These are phyloP conservation scores for Bipolaris sorokiniana DNA, from an alignment of 2,329 filamentous ascomycete species.

Conservation along the genomic window DNA sequence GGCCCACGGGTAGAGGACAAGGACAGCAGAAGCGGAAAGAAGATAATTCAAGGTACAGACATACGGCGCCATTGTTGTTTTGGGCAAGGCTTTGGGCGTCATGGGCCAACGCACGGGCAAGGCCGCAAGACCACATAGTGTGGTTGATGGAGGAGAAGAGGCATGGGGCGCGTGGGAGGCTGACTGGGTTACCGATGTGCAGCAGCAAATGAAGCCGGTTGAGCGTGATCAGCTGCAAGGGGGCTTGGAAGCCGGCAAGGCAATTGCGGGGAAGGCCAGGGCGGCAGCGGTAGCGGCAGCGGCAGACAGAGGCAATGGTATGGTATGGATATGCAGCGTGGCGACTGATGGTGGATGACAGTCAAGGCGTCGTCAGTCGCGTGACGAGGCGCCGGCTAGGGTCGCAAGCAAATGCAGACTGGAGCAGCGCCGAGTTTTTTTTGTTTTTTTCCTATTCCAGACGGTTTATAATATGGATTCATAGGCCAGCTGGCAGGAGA, in stretches of 20 bases:
- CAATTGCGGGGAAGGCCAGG: conserved; percentile 49
- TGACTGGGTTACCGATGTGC: conserved; percentile 33
- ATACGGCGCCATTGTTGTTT: conserved; percentile 40
- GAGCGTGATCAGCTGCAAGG: conserved; percentile 52
- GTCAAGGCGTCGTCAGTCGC: conserved; percentile 28
- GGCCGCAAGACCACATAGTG: conserved; percentile 29
- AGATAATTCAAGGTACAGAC: conserved; percentile 46
- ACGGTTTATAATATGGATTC: too few species aligned
- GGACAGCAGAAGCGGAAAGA: conserved; percentile 39
- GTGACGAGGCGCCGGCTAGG: conserved; percentile 27
- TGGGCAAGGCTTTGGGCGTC: conserved; percentile 33
- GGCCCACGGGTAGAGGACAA: conserved; percentile 30
- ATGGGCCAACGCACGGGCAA: conserved; percentile 44
- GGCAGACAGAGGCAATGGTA: conserved; percentile 15
- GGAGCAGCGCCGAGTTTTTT: conserved; percentile 20
- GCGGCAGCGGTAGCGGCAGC: conserved; percentile 2
- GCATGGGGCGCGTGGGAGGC: conserved; percentile 30
- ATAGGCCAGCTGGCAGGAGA: too few species aligned
- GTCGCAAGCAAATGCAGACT: conserved; percentile 18
- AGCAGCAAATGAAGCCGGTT: conserved; percentile 41
- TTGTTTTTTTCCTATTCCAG: conserved; percentile 12
- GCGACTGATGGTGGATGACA: conserved; percentile 36
- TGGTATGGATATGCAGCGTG: conserved; percentile 23
- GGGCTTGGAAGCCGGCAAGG: conserved; percentile 36
- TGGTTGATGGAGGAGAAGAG: too few species aligned